Evolutionary conservation across 768 basidiomycete genomes (phyloP), one percentile per base, ranked within the genome.

Genomic region (Clathrus columnatus): DNA sequence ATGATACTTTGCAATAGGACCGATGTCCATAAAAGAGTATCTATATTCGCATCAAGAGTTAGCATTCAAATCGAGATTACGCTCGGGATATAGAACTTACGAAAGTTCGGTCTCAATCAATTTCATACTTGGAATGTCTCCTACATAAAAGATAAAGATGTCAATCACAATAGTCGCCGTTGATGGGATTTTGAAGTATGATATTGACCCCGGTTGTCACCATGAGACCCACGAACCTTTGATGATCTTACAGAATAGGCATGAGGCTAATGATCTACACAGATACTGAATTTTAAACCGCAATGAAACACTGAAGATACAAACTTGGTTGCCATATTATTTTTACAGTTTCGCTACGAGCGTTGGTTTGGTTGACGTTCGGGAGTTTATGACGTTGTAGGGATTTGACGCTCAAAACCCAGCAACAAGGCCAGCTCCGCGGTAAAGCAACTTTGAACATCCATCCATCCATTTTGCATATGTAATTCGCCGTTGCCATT

Each of bases 231-330:
- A n/a, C 53, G 36, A 11, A 68, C 72, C 72, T 61, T 70, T 70
- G 62, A 74, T 63, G 66, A 76, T 75, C 61, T 73, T 75, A 65
- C 75, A 77, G 63, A 75, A 75, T 60, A 75, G 63, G 62, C 73
- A 73, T 2, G 36, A 5, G 14, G 36, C 36, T 36, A 36, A n/a
- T 14, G 36, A 36, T 36, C 36, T 36, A 36, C 36, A 32, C 7
- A 7, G 16, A 32, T 16, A 32, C 7, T 16, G 36, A n/a, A n/a
- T n/a, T n/a, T n/a, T n/a, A n/a, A n/a, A 36, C 36, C 11, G n/a
- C 36, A 36, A 36, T 36, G 36, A 36, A 36, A 5, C 36, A 2
- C 4, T 14, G 30, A 36, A 11, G n/a, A 36, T 36, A 36, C 36
- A 36, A n/a, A 36, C 36, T 36, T 36, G 36, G 36, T n/a, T 36